A percentile compares a stretch with the other conserved stretches of the same genome.
These are phyloP conservation scores for Lasiosphaeris hirsuta DNA, from an alignment of 495 filamentous ascomycete genomes.

Conservation along the genomic window DNA sequence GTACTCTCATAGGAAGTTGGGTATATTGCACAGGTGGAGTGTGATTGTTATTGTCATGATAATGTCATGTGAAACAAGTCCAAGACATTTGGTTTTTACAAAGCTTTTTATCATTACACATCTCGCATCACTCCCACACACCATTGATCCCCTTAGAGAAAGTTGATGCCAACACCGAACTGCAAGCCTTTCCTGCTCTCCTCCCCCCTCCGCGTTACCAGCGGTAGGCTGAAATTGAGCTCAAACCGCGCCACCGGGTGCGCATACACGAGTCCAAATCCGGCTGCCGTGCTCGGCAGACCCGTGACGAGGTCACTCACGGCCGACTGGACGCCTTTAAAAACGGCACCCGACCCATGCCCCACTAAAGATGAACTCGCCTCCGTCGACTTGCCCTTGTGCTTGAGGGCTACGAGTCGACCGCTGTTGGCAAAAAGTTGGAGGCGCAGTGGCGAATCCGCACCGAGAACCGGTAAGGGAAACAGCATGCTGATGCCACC, in stretches of 20 bases:
- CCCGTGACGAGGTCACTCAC: constrained; percentile 66
- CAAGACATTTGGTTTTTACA: too few relatives aligned
- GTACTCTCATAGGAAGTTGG: too few relatives aligned
- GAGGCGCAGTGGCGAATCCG: constrained; percentile 77
- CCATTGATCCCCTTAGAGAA: constrained; percentile 56
- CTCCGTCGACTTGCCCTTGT: constrained; percentile 44
- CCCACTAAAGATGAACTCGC: constrained; percentile 27
- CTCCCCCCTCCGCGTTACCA: constrained; percentile 77
- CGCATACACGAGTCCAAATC: constrained; percentile 88
- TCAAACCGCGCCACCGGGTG: constrained; percentile 90
- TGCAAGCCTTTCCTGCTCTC: constrained; percentile 86
- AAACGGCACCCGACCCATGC: constrained; percentile 35
- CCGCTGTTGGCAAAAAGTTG: constrained; percentile 92
- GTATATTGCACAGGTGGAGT: too few relatives aligned
- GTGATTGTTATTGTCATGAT: too few relatives aligned
- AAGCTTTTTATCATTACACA: too few relatives aligned
- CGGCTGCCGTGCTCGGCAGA: constrained; percentile 80
- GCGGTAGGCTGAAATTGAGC: constrained; percentile 85
- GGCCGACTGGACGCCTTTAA: constrained; percentile 50
- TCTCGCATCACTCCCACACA: not conserved
- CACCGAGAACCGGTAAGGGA: constrained; percentile 74
- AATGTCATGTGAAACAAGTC: too few relatives aligned
- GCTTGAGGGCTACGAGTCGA: constrained; percentile 71
- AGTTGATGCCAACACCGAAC: constrained; percentile 90
- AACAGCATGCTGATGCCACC: constrained; percentile 79